phyloP scores from a whole-genome alignment of 306 rosid species.

The barrel medic (Medicago truncatula) region MtrunA17r5.0-ANR NC_053045.1:22161001-22161500 shows the following conservation, averaged over 20 bases:
- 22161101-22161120: slow-evolving; percentile 83
- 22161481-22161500: slow-evolving; percentile 2
- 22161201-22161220: slow-evolving; percentile 39
- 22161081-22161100: slow-evolving; percentile 41
- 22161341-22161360: slow-evolving; percentile 10
- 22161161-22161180: slow-evolving; percentile 38
- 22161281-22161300: slow-evolving; percentile 89
- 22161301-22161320: slow-evolving; percentile 83
- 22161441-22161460: neutral
- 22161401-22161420: slow-evolving; percentile 37
- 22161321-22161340: slow-evolving; percentile 32
- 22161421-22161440: slow-evolving; percentile 1
- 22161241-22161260: slow-evolving; percentile 86
- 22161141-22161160: slow-evolving; percentile 73
- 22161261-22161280: slow-evolving; percentile 81
- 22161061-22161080: slow-evolving; percentile 19
- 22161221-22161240: slow-evolving; percentile 40
- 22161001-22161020: slow-evolving; percentile 16
- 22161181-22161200: slow-evolving; percentile 36
- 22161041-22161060: too few species aligned
- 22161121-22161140: slow-evolving; percentile 95
- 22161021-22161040: slow-evolving; percentile 9
- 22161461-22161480: slow-evolving; percentile 33
- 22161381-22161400: slow-evolving; percentile 29
- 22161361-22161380: slow-evolving; percentile 18